A percentile compares a stretch with the other conserved stretches of the same genome.
Conservation (phyloP, 495 filamentous ascomycete species). For the Aspergillus bertholletiae region DNA sequence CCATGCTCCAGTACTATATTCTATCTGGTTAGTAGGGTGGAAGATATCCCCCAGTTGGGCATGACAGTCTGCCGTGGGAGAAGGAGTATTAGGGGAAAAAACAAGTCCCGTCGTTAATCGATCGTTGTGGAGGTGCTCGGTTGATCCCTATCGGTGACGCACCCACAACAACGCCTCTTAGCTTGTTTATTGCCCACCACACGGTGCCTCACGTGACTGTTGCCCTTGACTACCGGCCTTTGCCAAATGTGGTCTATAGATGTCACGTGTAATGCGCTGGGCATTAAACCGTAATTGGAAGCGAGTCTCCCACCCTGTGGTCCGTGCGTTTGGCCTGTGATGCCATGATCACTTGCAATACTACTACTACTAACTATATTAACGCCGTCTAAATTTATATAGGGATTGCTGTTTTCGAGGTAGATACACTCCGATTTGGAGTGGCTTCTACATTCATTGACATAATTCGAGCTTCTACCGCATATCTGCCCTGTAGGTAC, state of each 20-base stretch:
- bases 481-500: neutral
- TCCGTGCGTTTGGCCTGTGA: neutral
- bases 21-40: conserved; percentile 7
- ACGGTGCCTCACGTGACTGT: conserved; percentile 34
- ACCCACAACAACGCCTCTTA: conserved; percentile 21
- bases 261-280: conserved; percentile 11
- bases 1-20: conserved; percentile 25
- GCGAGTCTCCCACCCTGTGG: neutral
- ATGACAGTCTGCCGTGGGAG: conserved; percentile 15
- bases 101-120: conserved; percentile 13
- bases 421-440: no score
- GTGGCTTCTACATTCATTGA: no score
- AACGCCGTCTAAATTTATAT: no score
- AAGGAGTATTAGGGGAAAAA: conserved; percentile 13
- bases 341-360: neutral
- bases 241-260: conserved; percentile 1
- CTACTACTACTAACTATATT: no score
- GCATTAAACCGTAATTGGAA: neutral
- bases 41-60: conserved; percentile 17
- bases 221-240: conserved; percentile 30
- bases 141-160: conserved; percentile 28
- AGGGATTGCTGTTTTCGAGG: no score
- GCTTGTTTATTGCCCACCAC: conserved; percentile 33
- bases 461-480: neutral
- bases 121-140: conserved; percentile 15